Conservation (phyloP, 2,329 filamentous ascomycete genomes). For the Phialophora verrucosa region DNA sequence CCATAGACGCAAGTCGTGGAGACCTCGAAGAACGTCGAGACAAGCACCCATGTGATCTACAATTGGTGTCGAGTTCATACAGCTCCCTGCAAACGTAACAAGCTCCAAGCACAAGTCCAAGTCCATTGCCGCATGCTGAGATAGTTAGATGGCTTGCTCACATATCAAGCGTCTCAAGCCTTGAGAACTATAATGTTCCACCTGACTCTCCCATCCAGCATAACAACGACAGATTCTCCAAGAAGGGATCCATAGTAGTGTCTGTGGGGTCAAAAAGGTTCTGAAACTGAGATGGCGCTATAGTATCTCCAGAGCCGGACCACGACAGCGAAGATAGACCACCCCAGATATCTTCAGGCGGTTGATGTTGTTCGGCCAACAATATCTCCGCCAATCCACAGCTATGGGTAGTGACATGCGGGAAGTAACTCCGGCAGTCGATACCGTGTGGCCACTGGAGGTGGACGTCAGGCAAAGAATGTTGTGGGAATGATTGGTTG, state of each 20-base stretch:
- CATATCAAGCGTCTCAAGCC: too few species aligned
- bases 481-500: not conserved
- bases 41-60: too few species aligned
- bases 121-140: too few species aligned
- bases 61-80: too few species aligned
- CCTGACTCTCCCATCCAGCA: constrained; percentile 10
- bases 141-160: too few species aligned
- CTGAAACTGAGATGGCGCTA: constrained; percentile 1
- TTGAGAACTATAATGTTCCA: constrained; percentile 35
- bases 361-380: constrained; percentile 14
- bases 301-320: constrained; percentile 10
- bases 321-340: not conserved
- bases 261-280: constrained; percentile 16
- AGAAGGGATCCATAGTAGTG: constrained; percentile 7
- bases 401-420: constrained; percentile 8
- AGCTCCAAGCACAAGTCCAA: too few species aligned
- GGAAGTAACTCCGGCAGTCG: constrained; percentile 20
- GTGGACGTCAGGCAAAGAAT: not conserved
- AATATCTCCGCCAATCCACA: constrained; percentile 13
- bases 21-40: too few species aligned
- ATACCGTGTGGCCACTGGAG: constrained; percentile 15
- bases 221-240: constrained; percentile 7
- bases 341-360: too few species aligned
- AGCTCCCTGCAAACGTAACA: too few species aligned
- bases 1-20: too few species aligned